Evolutionary conservation across 257 asterid species (phyloP), one percentile per base, ranked within the genome.

Genomic region (Nicotiana tabacum): DNA sequence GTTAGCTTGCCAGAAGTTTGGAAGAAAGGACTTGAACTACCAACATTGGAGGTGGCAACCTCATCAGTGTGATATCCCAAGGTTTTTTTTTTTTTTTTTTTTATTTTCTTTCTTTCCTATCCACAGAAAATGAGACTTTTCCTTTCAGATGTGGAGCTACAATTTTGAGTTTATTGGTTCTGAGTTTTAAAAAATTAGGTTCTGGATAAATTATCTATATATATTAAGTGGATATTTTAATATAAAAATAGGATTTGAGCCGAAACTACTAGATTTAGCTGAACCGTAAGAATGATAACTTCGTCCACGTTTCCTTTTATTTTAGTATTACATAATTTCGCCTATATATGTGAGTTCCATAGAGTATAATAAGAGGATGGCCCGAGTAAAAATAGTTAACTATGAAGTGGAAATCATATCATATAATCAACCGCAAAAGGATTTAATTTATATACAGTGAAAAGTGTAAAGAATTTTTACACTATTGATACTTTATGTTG

Each of bases 11-110:
- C 86, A 87, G 24, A 91, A 78, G 51, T 89, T 87, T 32, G 98
- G 98, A 6, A 85, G 97, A 60, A 87, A 89, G 51, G 97, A 93
- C 80, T 77, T 89, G 48, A 82, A 83, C 21, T 92, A 90, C 83
- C 93, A 86, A 80, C 58, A 89, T 21, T 93, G 95, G 97, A 83
- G 94, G 80, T 93, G 97, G 97, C 94, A 94, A 79, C 96, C 98
- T 69, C 90, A 87, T 81, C 81, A 85, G 0, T 93, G 98, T 69
- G 87, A 92, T 69, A 88, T 93, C 56, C 93, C 98, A 24, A 91
- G 98, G 99, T 92, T 77, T 27, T 21, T 43, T 68, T 39, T 61
- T 66, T 12, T 33, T 2, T 1, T 37, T 66, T 61, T 77, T 5
- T 15, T 15, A 16, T 0, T 43, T 33, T 70, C 33, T 17, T 46